These are phyloP conservation scores for Pseudogymnoascus pannorum DNA, from an alignment of 2,329 filamentous ascomycete genomes.

Conservation along the genomic window DNA sequence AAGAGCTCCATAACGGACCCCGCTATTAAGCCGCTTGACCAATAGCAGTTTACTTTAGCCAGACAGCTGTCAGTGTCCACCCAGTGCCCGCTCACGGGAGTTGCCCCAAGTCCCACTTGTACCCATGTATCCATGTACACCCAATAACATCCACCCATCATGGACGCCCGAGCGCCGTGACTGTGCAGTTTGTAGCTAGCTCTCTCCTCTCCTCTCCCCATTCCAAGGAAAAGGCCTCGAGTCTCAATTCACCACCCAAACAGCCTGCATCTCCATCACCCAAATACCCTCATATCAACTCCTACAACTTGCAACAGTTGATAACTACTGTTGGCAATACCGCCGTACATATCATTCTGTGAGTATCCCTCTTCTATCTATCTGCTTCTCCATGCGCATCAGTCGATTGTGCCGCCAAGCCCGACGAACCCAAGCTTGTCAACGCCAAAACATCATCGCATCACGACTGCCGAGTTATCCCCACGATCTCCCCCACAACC, in stretches of 20 bases:
- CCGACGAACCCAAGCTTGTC: not conserved
- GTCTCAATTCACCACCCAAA: constrained; percentile 1
- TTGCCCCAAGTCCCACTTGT: not conserved
- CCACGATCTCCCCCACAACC: not conserved
- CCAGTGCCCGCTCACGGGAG: not conserved
- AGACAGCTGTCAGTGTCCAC: constrained; percentile 2
- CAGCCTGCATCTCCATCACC: not conserved
- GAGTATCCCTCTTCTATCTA: not conserved
- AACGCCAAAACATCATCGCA: constrained; percentile 3
- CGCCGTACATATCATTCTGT: not conserved
- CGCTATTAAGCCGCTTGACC: not conserved
- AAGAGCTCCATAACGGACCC: not conserved
- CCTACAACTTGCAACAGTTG: not conserved
- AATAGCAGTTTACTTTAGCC: not conserved
- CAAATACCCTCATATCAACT: not conserved
- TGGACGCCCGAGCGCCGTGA: not conserved
- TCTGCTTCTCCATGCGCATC: not conserved
- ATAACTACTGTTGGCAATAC: not conserved
- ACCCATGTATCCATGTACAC: not conserved
- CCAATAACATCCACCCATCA: not conserved
- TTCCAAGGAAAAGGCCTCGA: constrained; percentile 2
- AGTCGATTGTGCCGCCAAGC: constrained; percentile 1
- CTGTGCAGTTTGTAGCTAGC: not conserved
- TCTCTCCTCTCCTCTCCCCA: constrained; percentile 7
- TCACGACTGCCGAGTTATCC: constrained; percentile 1